Evolutionary conservation across 495 filamentous ascomycete species (phyloP), one percentile per base, ranked within the genome.

Genomic region (Astrocystis sublimbata): DNA sequence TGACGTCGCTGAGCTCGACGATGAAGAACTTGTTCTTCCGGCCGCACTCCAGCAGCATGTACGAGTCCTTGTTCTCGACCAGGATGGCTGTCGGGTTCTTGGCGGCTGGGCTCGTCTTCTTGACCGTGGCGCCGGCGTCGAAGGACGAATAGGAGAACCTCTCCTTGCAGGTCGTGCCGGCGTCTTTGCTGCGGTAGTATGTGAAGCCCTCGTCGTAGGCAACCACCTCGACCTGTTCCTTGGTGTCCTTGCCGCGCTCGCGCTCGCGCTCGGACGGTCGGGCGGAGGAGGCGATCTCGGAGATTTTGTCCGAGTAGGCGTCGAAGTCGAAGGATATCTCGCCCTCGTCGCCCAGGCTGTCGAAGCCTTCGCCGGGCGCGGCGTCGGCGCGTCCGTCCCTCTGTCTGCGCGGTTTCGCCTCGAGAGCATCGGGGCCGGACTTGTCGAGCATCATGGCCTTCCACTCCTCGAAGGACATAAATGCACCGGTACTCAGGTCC

Each of bases 391-490:
- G 63, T 43, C 71, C 73, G 35, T 78, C 76, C 31, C 71, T 75
- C 24, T 64, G 71, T 60, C 68, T 78, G 50, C 81, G 80, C 4
- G 80, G 71, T 30, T 86, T 88, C 28, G 92, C 81, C 65, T 88
- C 84, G 58, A 94, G 87, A 8, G 85, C 86, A 21, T 92, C 92
- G 68, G 96, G 93, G 3, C 92, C 94, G 4, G 85, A 88, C 68
- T 91, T 91, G 35, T 87, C 91, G 12, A 97, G 79, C 73, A 96
- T 97, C 79, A 93, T 90, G 68, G 90, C 91, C 77, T 96, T 97
- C 94, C 94, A 98, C 65, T 98, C 93, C 69, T 97, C 94, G 67
- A 98, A 98, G 0, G 94, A 97, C 53, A 98, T 88, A 70, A 98
- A 98, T 31, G 91, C 88, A 30, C 87, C 88, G 38, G 89, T 89